Conservation (phyloP, 2,329 filamentous ascomycete genomes). For the Cordyceps cicadae region DNA sequence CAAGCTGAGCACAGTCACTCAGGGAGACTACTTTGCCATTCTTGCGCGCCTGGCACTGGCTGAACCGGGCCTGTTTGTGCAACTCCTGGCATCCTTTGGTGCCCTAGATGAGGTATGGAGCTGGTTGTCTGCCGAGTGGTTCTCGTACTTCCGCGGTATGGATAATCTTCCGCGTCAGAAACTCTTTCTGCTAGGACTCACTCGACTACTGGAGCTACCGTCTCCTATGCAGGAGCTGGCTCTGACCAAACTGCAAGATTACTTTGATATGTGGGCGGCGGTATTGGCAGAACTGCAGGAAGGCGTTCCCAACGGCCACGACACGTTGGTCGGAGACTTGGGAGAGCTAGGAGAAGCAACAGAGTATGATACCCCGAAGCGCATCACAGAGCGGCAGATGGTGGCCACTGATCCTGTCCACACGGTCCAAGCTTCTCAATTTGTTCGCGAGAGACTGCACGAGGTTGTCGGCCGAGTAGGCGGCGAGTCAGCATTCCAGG, state of each 20-base stretch:
- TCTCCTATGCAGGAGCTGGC: constrained; percentile 50
- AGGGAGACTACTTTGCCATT: constrained; percentile 79
- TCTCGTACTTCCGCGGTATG: constrained; percentile 59
- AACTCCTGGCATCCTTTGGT: constrained; percentile 42
- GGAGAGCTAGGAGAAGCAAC: constrained; percentile 29
- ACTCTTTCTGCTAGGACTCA: constrained; percentile 64
- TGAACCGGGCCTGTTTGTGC: constrained; percentile 60
- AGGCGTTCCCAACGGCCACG: constrained; percentile 42
- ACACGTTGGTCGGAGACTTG: constrained; percentile 39
- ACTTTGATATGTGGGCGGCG: constrained; percentile 68
- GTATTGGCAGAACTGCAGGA: constrained; percentile 59
- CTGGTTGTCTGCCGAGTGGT: constrained; percentile 58
- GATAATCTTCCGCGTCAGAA: constrained; percentile 59
- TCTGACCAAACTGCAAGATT: constrained; percentile 58
- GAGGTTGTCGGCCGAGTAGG: constrained; percentile 51
- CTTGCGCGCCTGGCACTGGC: constrained; percentile 70
- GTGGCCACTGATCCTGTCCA: constrained; percentile 58
- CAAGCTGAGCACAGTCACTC: constrained; percentile 63
- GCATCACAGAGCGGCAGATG: constrained; percentile 44
- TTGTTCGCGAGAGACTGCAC: constrained; percentile 54
- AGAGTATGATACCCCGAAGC: constrained; percentile 51
- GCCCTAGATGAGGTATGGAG: constrained; percentile 44
- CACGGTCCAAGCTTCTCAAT: constrained; percentile 53
- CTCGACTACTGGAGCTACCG: constrained; percentile 59
- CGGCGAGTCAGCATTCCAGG: constrained; percentile 57